Evolutionary conservation across 1,139 yeast species (phyloP), one percentile per base, ranked within the genome.

Genomic region (Magnusiomyces tetraspermus): DNA sequence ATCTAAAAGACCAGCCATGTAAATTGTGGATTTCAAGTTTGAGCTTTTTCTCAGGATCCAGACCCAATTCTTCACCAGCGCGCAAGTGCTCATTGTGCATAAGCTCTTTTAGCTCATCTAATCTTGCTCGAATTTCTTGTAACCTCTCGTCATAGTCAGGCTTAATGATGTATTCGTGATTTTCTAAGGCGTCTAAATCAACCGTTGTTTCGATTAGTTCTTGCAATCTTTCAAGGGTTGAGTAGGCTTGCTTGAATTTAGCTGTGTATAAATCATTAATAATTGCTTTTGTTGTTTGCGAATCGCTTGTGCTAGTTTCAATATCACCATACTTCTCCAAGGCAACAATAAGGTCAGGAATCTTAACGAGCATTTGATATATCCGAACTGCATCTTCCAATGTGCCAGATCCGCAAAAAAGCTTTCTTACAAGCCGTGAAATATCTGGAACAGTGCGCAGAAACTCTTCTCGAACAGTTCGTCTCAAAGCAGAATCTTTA

Each of bases 1-100:
- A 79, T 60, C 97, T 76, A 74, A 90, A 79, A 65, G 96, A 88
- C 95, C 96, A 90, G 13, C 97, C 97, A 66, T 86, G 94, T 31
- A 78, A 79, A 59, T 78, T 83, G 64, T 90, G 96, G 52, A 85
- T 80, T 64, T 92, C 98, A 50, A 94, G 71, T 66, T 92, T 92
- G 59, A 94, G 75, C 67, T 89, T 89, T 69, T 87, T 88, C 55
- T 87, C 96, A 3, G 83, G 75, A 55, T 90, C 97, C 69, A 89
- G 79, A 22, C 79, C 78, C 48, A 92, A 76, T 59, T 85, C 95
- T 24, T 83, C 85, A 1, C 85, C 87, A 2, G 83, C 82, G 8
- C 76, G 76, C 31, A 72, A 65, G 63, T 89, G 96, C 50, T 82
- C 76, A 1, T 72, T 67, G 53, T 76, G 73, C 57, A 94, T 86